Conservation (phyloP, 495 filamentous ascomycete species). For the Corynascus novoguineensis region DNA sequence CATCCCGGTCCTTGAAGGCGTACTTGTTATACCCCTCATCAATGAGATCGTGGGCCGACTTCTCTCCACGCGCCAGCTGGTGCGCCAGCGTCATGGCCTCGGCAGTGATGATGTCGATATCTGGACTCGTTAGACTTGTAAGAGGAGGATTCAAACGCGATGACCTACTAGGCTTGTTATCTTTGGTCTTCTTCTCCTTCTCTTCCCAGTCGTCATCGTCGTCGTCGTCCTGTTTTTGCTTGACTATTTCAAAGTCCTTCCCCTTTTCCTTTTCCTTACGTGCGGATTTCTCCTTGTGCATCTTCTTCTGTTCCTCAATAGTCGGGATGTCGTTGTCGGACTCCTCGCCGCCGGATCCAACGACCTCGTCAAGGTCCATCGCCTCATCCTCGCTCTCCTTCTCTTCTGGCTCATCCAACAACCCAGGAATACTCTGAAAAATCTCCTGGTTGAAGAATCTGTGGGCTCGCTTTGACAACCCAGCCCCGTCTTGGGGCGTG, state of each 20-base stretch:
- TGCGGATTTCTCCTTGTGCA: neutral
- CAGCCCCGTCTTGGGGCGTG: slow-evolving; percentile 39
- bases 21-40: slow-evolving; percentile 94
- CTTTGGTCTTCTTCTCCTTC: slow-evolving; percentile 57
- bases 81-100: slow-evolving; percentile 99
- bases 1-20: slow-evolving; percentile 84
- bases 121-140: slow-evolving; percentile 44
- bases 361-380: slow-evolving; percentile 24
- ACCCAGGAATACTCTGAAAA: slow-evolving; percentile 70
- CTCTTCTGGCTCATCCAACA: slow-evolving; percentile 44
- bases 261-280: slow-evolving; percentile 12
- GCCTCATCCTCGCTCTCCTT: slow-evolving; percentile 51
- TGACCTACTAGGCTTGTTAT: slow-evolving; percentile 62
- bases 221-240: slow-evolving; percentile 37
- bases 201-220: slow-evolving; percentile 65
- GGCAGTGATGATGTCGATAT: slow-evolving; percentile 97
- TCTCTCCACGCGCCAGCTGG: slow-evolving; percentile 78
- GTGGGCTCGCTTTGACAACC: slow-evolving; percentile 73
- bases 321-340: slow-evolving; percentile 18
- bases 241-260: slow-evolving; percentile 51
- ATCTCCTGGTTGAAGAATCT: slow-evolving; percentile 95
- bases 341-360: neutral
- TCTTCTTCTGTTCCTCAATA: slow-evolving; percentile 17
- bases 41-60: slow-evolving; percentile 65
- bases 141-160: slow-evolving; percentile 7